Conservation (phyloP, 768 basidiomycete genomes). For the Leucosporidium yakuticum region DNA sequence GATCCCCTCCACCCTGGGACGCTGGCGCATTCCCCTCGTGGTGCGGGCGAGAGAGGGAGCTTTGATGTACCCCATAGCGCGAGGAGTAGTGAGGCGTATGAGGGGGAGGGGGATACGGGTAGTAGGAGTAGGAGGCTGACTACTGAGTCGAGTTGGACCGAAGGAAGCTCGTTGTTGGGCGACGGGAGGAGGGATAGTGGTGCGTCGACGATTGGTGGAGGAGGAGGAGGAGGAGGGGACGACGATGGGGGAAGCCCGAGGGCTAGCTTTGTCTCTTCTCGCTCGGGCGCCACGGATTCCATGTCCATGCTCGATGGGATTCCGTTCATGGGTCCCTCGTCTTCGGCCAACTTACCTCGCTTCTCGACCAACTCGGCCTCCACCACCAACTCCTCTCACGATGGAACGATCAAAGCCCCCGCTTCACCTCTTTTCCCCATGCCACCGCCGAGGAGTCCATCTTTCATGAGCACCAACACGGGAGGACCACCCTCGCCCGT, state of each 20-base stretch:
- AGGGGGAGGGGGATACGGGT: neutral
- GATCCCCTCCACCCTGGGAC: neutral
- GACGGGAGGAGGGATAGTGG: neutral
- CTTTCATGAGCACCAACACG: neutral
- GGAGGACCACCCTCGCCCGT: neutral
- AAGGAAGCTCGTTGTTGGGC: neutral
- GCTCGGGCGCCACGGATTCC: neutral
- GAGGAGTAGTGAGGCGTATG: neutral
- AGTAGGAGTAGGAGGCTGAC: neutral
- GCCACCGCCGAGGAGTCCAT: neutral
- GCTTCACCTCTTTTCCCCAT: neutral
- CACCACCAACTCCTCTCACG: slow-evolving; percentile 4
- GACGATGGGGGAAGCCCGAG: neutral
- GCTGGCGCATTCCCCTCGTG: neutral
- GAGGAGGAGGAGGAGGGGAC: neutral
- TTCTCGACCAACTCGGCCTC: slow-evolving; percentile 2
- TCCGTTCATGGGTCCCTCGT: slow-evolving; percentile 25
- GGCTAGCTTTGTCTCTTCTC: neutral
- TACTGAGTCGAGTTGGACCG: neutral
- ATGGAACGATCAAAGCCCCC: neutral
- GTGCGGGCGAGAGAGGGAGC: neutral
- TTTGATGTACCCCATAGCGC: too few species aligned
- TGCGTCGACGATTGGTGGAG: neutral
- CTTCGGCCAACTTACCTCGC: neutral
- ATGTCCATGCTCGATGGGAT: slow-evolving; percentile 32